phyloP scores from a whole-genome alignment of 352 stramenopile species.

The Globisporangium takayamanum region DNA sequence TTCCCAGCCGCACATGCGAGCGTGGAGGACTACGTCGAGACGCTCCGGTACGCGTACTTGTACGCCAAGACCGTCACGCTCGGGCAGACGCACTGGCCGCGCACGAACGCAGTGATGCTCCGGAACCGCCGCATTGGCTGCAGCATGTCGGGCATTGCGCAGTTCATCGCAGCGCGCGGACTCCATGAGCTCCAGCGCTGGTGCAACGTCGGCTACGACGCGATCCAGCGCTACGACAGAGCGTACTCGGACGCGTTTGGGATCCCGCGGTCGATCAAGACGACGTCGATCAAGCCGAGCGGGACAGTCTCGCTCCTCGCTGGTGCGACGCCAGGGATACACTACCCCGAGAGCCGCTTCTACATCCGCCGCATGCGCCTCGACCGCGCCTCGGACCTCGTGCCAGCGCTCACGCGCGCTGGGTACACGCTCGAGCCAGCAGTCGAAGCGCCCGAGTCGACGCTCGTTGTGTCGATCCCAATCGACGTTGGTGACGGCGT shows the following conservation, averaged over 20 bases:
- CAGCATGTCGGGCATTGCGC: conserved; percentile 91
- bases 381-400: conserved; percentile 72
- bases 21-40: conserved; percentile 87
- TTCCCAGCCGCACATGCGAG: conserved; percentile 84
- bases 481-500: conserved; percentile 85
- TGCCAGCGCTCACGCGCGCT: conserved; percentile 58
- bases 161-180: conserved; percentile 82
- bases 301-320: conserved; percentile 91
- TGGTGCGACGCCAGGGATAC: conserved; percentile 90
- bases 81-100: conserved; percentile 85
- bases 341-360: conserved; percentile 91
- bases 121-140: conserved; percentile 90
- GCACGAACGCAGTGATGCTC: conserved; percentile 90
- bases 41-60: conserved; percentile 82
- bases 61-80: conserved; percentile 95
- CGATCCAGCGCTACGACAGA: conserved; percentile 67
- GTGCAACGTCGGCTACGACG: conserved; percentile 83
- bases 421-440: conserved; percentile 81
- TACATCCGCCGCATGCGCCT: conserved; percentile 90
- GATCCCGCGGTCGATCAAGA: conserved; percentile 90
- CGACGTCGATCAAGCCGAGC: conserved; percentile 87
- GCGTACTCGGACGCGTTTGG: conserved; percentile 63
- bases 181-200: conserved; percentile 82
- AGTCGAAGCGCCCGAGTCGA: conserved; percentile 48
- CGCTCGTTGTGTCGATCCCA: conserved; percentile 89